Conservation (phyloP, 768 basidiomycete species). For the Termitomyces sp. region DNA sequence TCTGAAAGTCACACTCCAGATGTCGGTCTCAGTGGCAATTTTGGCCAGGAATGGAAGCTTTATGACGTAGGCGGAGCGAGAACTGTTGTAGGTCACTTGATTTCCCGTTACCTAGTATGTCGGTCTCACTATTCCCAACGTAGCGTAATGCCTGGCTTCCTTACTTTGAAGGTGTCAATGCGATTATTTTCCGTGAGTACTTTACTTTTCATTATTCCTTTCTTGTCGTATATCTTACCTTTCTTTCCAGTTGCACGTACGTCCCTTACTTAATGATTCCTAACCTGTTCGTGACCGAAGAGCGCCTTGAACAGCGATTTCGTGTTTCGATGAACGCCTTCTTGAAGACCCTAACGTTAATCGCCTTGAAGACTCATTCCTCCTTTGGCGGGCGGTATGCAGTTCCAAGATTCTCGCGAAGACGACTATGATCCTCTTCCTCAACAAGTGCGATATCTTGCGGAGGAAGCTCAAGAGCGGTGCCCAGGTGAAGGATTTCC, state of each 20-base stretch:
- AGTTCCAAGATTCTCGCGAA: constrained; percentile 52
- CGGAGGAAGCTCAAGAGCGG: constrained; percentile 37
- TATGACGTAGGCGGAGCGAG: constrained; percentile 71
- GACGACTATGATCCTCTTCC: constrained; percentile 64
- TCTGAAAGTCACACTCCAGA: not conserved
- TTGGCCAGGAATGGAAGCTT: constrained; percentile 55
- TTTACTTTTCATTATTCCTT: constrained; percentile 24
- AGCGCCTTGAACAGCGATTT: constrained; percentile 28
- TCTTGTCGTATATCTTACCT: constrained; percentile 1
- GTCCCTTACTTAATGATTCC: constrained; percentile 13
- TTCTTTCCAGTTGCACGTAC: constrained; percentile 47
- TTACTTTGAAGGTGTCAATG: constrained; percentile 69
- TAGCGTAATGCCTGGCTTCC: constrained; percentile 72
- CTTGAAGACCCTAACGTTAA: constrained; percentile 62
- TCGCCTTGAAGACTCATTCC: constrained; percentile 68
- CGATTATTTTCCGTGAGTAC: constrained; percentile 69
- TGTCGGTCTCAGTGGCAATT: constrained; percentile 19
- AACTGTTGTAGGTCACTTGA: constrained; percentile 36
- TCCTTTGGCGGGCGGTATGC: constrained; percentile 65
- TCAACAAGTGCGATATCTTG: constrained; percentile 72
- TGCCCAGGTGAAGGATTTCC: constrained; percentile 44
- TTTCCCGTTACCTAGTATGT: not conserved
- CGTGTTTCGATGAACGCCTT: constrained; percentile 41
- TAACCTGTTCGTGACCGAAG: not conserved
- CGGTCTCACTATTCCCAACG: not conserved